Conservation (phyloP, 495 filamentous ascomycete species). For the Penicillium crystallinum region DNA sequence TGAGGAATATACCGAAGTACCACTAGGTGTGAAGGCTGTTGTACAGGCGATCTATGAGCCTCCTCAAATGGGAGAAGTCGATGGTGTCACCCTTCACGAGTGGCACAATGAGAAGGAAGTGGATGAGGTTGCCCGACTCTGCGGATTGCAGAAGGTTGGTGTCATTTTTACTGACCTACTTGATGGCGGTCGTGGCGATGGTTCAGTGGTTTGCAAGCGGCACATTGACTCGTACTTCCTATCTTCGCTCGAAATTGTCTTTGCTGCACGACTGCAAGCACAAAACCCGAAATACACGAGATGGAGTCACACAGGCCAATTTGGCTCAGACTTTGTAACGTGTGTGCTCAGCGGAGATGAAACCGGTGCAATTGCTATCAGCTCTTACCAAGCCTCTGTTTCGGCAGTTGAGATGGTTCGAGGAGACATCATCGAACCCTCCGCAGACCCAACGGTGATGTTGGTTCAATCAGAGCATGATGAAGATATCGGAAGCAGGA, state of each 20-base stretch:
- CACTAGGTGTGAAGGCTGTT: slow-evolving; percentile 90
- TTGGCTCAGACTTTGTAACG: slow-evolving; percentile 96
- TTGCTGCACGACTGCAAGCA: slow-evolving; percentile 82
- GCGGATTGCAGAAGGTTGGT: slow-evolving; percentile 84
- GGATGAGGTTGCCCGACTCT: slow-evolving; percentile 73
- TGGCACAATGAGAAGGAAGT: slow-evolving; percentile 87
- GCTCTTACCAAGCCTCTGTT: slow-evolving; percentile 91
- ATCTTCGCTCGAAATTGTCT: slow-evolving; percentile 85
- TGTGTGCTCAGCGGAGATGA: slow-evolving; percentile 92
- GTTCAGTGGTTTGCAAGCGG: slow-evolving; percentile 86
- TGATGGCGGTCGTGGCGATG: slow-evolving; percentile 74
- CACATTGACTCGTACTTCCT: slow-evolving; percentile 95
- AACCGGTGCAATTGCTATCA: slow-evolving; percentile 78
- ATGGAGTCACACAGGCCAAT: slow-evolving; percentile 93
- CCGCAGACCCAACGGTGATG: slow-evolving; percentile 88
- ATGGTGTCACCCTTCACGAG: slow-evolving; percentile 79
- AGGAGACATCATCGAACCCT: slow-evolving; percentile 92
- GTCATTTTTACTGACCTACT: slow-evolving; percentile 94
- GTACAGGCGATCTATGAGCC: slow-evolving; percentile 98
- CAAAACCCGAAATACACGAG: slow-evolving; percentile 86
- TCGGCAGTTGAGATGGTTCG: slow-evolving; percentile 94
- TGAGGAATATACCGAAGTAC: slow-evolving; percentile 87
- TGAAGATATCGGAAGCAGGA: slow-evolving; percentile 60
- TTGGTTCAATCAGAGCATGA: slow-evolving; percentile 90
- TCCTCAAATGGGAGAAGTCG: slow-evolving; percentile 84